Evolutionary conservation across 177 flowering plant species (phyloP).

Genomic region (Telopea speciosissima): DNA sequence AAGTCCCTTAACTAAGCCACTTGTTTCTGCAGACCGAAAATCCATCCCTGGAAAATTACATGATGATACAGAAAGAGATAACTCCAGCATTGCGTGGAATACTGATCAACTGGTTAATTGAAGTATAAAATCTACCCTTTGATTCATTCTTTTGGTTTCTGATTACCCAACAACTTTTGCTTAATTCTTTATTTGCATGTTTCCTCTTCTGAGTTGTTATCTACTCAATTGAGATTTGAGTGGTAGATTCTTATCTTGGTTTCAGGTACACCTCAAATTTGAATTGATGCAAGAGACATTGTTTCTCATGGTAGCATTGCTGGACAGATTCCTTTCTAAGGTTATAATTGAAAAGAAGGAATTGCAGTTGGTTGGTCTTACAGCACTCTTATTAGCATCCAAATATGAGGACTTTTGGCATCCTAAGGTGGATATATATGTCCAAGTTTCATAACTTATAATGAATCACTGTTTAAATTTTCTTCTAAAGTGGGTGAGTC

Average conservation of each 20-base stretch:
- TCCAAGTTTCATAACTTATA: not conserved
- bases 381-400: conserved; percentile 80
- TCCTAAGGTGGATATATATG: conserved; percentile 51
- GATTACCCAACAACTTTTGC: not conserved
- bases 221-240: conserved; percentile 1
- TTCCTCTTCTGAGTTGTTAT: conserved; percentile 4
- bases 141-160: not conserved
- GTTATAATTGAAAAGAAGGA: conserved; percentile 52
- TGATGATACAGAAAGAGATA: conserved; percentile 53
- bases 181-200: no score
- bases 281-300: conserved; percentile 87
- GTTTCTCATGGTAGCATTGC: conserved; percentile 61
- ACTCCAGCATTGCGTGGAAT: conserved; percentile 74
- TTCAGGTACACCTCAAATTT: conserved; percentile 76
- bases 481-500: not conserved
- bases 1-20: conserved; percentile 7
- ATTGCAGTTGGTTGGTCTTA: conserved; percentile 86
- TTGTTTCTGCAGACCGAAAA: conserved; percentile 41
- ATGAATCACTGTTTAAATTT: not conserved
- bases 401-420: conserved; percentile 97
- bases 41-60: conserved; percentile 45
- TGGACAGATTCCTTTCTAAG: conserved; percentile 69
- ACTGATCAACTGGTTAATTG: conserved; percentile 85
- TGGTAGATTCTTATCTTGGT: conserved; percentile 2
- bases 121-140: conserved; percentile 33